Percentiles rank a stretch among this genome's conserved stretches.
These are phyloP conservation scores for Septoria linicola DNA, from an alignment of 2,329 filamentous ascomycete genomes.

Conservation along the genomic window DNA sequence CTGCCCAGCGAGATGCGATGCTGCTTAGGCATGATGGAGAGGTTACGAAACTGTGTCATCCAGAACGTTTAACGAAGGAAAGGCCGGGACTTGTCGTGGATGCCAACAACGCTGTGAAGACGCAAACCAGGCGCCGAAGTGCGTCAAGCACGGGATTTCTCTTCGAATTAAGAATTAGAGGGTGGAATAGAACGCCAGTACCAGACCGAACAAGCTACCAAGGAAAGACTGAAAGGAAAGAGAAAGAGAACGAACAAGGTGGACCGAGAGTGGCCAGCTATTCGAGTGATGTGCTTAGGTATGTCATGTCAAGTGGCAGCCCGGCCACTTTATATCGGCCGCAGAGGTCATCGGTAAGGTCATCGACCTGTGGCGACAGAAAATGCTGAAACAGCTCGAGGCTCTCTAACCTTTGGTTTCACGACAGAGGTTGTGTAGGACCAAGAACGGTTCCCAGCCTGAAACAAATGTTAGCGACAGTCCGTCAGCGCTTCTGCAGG, in stretches of 20 bases:
- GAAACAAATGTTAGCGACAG: conserved; percentile 22
- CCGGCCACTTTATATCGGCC: conserved; percentile 26
- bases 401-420: background rate
- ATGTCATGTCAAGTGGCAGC: conserved; percentile 10
- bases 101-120: background rate
- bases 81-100: too few species aligned
- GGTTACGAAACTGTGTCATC: conserved; percentile 30
- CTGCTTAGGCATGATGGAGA: conserved; percentile 49
- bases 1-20: conserved; percentile 34
- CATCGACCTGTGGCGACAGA: background rate
- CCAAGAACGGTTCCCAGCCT: conserved; percentile 20
- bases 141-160: conserved; percentile 28
- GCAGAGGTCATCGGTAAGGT: background rate
- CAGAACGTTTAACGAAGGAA: background rate
- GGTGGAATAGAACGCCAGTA: conserved; percentile 29
- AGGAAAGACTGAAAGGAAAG: conserved; percentile 36
- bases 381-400: conserved; percentile 24
- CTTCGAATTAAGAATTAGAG: conserved; percentile 26
- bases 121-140: conserved; percentile 20
- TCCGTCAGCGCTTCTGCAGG: conserved; percentile 24
- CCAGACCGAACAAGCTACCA: conserved; percentile 35
- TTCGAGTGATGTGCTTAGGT: conserved; percentile 10
- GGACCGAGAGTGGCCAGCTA: conserved; percentile 16
- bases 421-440: conserved; percentile 6
- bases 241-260: conserved; percentile 28